phyloP scores from a whole-genome alignment of 164 flowering plant species.

The Tinospora cordifolia region DNA sequence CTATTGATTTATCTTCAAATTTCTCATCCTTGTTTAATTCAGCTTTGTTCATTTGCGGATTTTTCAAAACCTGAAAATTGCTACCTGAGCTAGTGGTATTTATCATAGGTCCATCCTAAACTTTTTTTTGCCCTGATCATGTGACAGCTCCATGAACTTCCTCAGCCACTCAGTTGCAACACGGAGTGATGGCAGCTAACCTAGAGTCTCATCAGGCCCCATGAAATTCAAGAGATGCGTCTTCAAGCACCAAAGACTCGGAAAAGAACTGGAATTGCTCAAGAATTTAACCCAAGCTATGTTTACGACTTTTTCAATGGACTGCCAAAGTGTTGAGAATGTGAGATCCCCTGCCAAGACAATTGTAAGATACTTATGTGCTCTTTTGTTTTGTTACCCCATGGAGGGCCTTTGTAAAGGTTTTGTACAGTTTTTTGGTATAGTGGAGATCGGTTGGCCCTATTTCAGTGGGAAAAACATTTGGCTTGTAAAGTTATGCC shows the following conservation, averaged over 20 bases:
- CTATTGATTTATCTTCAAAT: background rate
- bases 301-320: background rate
- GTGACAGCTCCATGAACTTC: slow-evolving; percentile 20
- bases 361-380: background rate
- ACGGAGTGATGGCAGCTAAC: slow-evolving; percentile 1
- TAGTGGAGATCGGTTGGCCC: background rate
- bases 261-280: slow-evolving; percentile 13
- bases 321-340: background rate
- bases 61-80: background rate
- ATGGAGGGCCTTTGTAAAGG: too few relatives aligned
- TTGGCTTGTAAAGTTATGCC: background rate
- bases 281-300: slow-evolving; percentile 8
- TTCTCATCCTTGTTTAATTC: background rate
- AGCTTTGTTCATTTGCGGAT: background rate
- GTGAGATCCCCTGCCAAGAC: background rate
- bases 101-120: slow-evolving; percentile 1
- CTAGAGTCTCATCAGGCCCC: background rate
- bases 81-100: background rate
- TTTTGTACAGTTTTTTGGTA: slow-evolving; percentile 11
- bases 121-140: slow-evolving; percentile 4
- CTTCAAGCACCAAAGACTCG: slow-evolving; percentile 12
- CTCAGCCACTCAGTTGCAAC: slow-evolving; percentile 16
- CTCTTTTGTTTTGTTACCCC: background rate
- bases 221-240: slow-evolving; percentile 3
- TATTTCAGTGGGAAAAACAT: background rate